These are phyloP conservation scores for Daedaleopsis sinensis DNA, from an alignment of 768 basidiomycete genomes.

Conservation along the genomic window DNA sequence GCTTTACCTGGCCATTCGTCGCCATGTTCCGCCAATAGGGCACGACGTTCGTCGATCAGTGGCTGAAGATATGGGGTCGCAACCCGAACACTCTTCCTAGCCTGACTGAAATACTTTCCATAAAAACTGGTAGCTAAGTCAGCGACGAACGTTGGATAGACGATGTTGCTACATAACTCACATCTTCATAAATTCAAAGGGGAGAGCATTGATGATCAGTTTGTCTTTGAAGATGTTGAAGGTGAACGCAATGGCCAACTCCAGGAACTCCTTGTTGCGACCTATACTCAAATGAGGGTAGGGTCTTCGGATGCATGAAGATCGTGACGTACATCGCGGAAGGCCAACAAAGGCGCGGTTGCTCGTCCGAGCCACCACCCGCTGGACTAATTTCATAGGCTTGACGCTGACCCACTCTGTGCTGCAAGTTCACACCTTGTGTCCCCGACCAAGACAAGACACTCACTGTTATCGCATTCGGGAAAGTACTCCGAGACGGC, in stretches of 20 bases:
- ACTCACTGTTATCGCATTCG: slow-evolving; percentile 17
- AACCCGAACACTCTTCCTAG: not conserved
- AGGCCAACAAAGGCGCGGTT: slow-evolving; percentile 54
- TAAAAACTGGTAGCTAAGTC: not conserved
- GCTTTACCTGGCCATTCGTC: slow-evolving; percentile 21
- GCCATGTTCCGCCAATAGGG: slow-evolving; percentile 11
- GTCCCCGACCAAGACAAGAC: too few species aligned
- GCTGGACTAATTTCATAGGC: slow-evolving; percentile 28
- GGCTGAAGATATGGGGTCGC: slow-evolving; percentile 9
- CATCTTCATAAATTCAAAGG: slow-evolving; percentile 34
- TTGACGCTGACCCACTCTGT: slow-evolving; percentile 42
- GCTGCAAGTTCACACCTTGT: not conserved
- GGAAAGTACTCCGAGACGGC: slow-evolving; percentile 36
- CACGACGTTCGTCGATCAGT: slow-evolving; percentile 15
- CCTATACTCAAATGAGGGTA: slow-evolving; percentile 30
- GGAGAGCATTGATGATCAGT: slow-evolving; percentile 32
- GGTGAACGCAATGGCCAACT: slow-evolving; percentile 36
- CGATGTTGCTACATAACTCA: slow-evolving; percentile 6
- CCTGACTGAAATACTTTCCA: not conserved
- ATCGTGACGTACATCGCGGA: slow-evolving; percentile 43
- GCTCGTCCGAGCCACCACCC: slow-evolving; percentile 43
- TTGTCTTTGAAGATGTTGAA: slow-evolving; percentile 28
- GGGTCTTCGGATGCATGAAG: not conserved
- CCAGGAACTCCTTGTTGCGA: slow-evolving; percentile 40
- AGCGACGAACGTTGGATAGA: too few species aligned